Base-by-base conservation (phyloP, 1,284 basidiomycete genomes). In the Irpex sp. region DNA sequence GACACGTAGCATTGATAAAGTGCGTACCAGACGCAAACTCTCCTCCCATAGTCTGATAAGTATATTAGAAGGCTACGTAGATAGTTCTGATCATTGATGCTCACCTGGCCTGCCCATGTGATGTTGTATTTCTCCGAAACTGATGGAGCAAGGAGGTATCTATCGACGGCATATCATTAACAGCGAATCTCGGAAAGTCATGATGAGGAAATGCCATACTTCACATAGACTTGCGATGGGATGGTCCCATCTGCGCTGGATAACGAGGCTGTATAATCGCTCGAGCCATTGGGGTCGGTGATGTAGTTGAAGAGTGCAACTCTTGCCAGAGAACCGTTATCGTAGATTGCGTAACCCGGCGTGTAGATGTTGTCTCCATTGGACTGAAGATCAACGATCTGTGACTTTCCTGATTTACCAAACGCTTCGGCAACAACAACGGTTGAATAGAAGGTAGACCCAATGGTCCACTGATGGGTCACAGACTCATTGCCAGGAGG, bases 281-380 rank as follows among this genome's bases (percentile, higher is more conserved):
- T 84, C 5, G 76, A 79, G 5, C 85, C 86, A 1, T 76, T 76
- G 0, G 79, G 67, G 68, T 89, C 87, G 19, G 79, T 76, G 57
- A 86, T 76, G 69, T 83, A 93, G 73, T 93, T 94, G 77, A 93
- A 81, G 60, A 94, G 74, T 4, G 85, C 84, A 5, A 88, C 76
- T 47, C 87, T 81, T 3, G 78, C 79, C 1, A 88, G 83, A 55
- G 71, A 76, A 6, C 82, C 83, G 63, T 82, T 77, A 72, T 89
- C 85, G 73, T 92, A 93, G 44, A 94, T 81, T 1, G 82, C 88
- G 72, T 93, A 94, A 3, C 82, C 86, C 0, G 91, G 90, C 7
- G 86, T 89, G 69, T 78, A 85, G 15, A 78, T 75, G 68, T 80
- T 82, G 57, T 75, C 78, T 57, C 68, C 69, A 68, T 89, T 85